Percentiles rank a stretch among this genome's conserved stretches.
Conservation (phyloP, 78 protist species). For the Isochrysis galbana region DNA sequence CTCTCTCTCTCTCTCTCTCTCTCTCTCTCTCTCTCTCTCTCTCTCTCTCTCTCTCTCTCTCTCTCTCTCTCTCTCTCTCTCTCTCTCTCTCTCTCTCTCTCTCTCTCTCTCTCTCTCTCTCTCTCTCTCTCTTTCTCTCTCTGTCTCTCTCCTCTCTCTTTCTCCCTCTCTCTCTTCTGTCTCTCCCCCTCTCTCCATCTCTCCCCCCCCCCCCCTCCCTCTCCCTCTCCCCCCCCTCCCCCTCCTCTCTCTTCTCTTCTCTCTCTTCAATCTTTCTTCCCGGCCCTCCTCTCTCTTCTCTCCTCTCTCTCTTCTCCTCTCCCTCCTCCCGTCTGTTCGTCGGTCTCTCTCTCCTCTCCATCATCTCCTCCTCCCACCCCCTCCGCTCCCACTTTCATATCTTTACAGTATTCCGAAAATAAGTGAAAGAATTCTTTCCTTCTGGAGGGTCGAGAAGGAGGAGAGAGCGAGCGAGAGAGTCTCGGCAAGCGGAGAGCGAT, state of each 20-base stretch:
- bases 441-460: too few relatives aligned
- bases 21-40: not conserved
- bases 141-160: not conserved
- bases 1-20: not conserved
- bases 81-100: not conserved
- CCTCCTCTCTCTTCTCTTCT: not conserved
- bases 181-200: not conserved
- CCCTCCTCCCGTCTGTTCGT: not conserved
- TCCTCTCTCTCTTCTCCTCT: not conserved
- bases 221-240: not conserved
- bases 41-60: not conserved
- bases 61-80: not conserved
- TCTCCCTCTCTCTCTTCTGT: constrained; percentile 4
- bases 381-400: not conserved
- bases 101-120: not conserved
- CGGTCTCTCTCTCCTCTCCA: not conserved
- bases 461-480: too few relatives aligned
- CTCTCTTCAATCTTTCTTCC: not conserved
- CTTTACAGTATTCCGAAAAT: too few relatives aligned
- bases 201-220: not conserved
- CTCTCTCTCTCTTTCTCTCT: not conserved
- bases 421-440: too few relatives aligned
- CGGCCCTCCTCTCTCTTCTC: not conserved
- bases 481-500: too few relatives aligned
- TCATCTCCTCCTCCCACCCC: not conserved